Evolutionary conservation across 768 basidiomycete genomes (phyloP).

Genomic region (Suillus hirtellus): DNA sequence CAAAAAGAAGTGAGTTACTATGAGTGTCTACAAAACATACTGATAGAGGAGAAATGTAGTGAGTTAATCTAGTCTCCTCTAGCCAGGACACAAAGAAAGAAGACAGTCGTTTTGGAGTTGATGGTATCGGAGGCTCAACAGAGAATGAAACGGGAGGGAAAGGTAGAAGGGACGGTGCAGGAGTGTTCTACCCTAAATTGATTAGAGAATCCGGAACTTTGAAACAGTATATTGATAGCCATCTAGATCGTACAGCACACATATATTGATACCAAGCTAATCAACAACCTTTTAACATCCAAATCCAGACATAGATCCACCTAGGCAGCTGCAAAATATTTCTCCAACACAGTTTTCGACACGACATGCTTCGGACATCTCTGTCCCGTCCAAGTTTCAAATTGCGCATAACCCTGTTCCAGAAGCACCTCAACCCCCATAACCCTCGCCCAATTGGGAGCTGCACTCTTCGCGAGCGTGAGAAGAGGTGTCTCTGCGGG

Average conservation of each 20-base stretch:
- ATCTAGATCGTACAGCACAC: background rate
- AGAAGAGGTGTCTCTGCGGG: conserved; percentile 85
- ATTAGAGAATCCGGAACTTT: no score
- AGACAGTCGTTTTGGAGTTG: background rate
- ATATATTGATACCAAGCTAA: background rate
- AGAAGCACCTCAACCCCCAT: conserved; percentile 82
- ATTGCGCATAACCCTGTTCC: conserved; percentile 88
- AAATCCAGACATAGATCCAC: background rate
- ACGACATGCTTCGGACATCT: conserved; percentile 53
- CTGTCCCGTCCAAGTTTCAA: conserved; percentile 78
- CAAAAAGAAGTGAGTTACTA: background rate
- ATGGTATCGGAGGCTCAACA: background rate
- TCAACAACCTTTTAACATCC: background rate
- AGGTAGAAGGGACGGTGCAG: background rate
- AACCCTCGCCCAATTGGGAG: conserved; percentile 65
- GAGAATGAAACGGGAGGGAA: background rate
- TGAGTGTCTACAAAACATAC: background rate
- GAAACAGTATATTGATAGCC: no score
- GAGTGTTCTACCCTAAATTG: background rate
- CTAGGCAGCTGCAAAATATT: conserved; percentile 35
- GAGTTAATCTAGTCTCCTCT: background rate
- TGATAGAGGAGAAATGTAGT: background rate
- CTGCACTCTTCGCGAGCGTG: conserved; percentile 54
- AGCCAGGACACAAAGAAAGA: background rate
- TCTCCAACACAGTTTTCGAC: conserved; percentile 47